A percentile compares a stretch with the other conserved stretches of the same genome.
Evolutionary conservation across 768 basidiomycete species (phyloP).

Genomic region (Agaricus sinodeliciosus): DNA sequence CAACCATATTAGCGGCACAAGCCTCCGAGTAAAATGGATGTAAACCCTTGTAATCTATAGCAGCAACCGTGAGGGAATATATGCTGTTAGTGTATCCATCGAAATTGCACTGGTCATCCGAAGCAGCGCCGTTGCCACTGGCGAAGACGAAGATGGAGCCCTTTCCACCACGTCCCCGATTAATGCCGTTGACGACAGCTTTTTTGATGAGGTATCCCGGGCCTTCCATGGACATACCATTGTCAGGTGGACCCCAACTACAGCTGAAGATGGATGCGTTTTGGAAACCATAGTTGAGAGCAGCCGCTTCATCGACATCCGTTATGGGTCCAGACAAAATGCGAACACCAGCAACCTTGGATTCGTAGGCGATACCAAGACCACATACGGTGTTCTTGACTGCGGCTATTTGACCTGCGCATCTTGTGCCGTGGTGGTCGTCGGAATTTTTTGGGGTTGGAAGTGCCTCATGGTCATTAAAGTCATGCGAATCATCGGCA

Average conservation of each 20-base stretch:
- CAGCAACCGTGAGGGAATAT: conserved; percentile 93
- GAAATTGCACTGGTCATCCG: conserved; percentile 97
- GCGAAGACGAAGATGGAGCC: conserved; percentile 97
- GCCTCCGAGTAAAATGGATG: conserved; percentile 97
- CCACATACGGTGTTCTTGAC: conserved; percentile 91
- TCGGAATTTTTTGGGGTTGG: conserved; percentile 85
- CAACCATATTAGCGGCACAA: conserved; percentile 97
- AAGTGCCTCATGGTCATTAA: conserved; percentile 85
- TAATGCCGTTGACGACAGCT: conserved; percentile 89
- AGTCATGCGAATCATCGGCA: conserved; percentile 86
- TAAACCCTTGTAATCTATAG: conserved; percentile 86
- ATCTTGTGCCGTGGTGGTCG: conserved; percentile 96
- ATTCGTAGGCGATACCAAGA: conserved; percentile 86
- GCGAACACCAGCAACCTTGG: conserved; percentile 89
- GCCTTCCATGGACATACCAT: conserved; percentile 91
- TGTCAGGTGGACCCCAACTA: conserved; percentile 97
- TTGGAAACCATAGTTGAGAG: conserved; percentile 91
- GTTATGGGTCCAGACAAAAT: conserved; percentile 94
- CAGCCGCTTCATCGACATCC: conserved; percentile 91
- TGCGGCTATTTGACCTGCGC: conserved; percentile 95
- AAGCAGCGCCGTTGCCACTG: conserved; percentile 89
- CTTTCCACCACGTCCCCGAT: conserved; percentile 82
- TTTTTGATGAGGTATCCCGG: conserved; percentile 89
- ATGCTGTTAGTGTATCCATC: conserved; percentile 99
- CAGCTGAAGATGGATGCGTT: conserved; percentile 92